These are phyloP conservation scores for Warburgia ugandensis DNA, from an alignment of 164 flowering plant genomes.

Conservation along the genomic window DNA sequence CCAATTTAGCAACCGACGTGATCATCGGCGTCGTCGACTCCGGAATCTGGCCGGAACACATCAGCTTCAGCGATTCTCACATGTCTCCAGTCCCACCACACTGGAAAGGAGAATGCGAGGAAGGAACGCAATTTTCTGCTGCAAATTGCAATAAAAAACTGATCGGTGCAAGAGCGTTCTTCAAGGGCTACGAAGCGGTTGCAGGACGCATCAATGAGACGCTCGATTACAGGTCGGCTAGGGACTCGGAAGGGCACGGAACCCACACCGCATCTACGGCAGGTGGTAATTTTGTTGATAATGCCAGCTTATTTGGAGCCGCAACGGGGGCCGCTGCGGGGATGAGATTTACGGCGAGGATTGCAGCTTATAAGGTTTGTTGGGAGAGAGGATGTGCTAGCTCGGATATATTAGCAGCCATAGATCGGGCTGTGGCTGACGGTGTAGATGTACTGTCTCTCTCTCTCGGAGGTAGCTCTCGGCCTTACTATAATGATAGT, in stretches of 20 bases:
- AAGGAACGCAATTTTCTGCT: conserved; percentile 37
- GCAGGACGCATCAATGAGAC: conserved; percentile 42
- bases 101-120: conserved; percentile 66
- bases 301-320: conserved; percentile 44
- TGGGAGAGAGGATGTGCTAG: conserved; percentile 41
- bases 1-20: conserved; percentile 38
- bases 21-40: conserved; percentile 71
- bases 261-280: conserved; percentile 85
- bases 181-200: conserved; percentile 40
- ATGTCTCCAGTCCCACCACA: conserved; percentile 41
- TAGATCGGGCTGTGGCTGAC: conserved; percentile 57
- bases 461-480: conserved; percentile 46
- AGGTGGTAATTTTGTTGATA: conserved; percentile 42
- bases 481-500: conserved; percentile 39
- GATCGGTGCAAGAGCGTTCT: conserved; percentile 49
- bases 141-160: conserved; percentile 54
- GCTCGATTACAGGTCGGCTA: conserved; percentile 36
- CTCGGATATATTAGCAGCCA: conserved; percentile 63
- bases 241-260: conserved; percentile 68
- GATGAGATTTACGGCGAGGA: conserved; percentile 45
- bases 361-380: conserved; percentile 73
- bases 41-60: conserved; percentile 80
- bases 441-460: conserved; percentile 74
- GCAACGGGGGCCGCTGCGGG: conserved; percentile 67
- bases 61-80: conserved; percentile 40